phyloP scores from a whole-genome alignment of 495 filamentous ascomycete genomes.

The Staphylotrichum tortipilum region DNA sequence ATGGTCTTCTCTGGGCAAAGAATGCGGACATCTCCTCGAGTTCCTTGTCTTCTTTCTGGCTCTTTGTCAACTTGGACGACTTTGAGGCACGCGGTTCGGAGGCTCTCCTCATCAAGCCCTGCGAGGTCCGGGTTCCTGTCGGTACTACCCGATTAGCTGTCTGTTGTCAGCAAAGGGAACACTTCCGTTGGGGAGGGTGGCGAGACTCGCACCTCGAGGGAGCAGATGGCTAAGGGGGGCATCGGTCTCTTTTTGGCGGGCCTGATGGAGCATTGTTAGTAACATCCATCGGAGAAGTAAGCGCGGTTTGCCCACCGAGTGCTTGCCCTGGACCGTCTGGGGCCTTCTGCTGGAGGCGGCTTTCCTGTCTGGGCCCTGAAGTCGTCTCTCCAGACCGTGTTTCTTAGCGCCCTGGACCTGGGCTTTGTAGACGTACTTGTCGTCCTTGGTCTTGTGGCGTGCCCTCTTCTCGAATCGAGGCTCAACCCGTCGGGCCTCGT shows the following conservation, averaged over 20 bases:
- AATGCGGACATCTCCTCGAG: constrained; percentile 35
- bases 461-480: constrained; percentile 46
- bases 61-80: constrained; percentile 18
- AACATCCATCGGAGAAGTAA: neutral
- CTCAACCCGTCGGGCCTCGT: neutral
- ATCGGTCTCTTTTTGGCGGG: neutral
- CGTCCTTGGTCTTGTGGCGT: constrained; percentile 53
- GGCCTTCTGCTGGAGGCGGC: neutral
- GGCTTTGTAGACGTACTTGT: constrained; percentile 44
- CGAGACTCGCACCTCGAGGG: neutral
- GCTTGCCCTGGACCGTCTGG: neutral
- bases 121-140: neutral
- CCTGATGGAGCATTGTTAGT: neutral
- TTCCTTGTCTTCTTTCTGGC: constrained; percentile 26
- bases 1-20: constrained; percentile 21
- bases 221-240: neutral
- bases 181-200: neutral
- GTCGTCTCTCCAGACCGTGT: constrained; percentile 5
- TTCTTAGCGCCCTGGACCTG: constrained; percentile 31
- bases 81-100: neutral
- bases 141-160: neutral
- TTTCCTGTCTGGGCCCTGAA: neutral
- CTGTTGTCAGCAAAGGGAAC: neutral
- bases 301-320: neutral
- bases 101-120: neutral